Evolutionary conservation across 2,329 filamentous ascomycete genomes (phyloP).

Genomic region (Dendrostoma leiphaemia): DNA sequence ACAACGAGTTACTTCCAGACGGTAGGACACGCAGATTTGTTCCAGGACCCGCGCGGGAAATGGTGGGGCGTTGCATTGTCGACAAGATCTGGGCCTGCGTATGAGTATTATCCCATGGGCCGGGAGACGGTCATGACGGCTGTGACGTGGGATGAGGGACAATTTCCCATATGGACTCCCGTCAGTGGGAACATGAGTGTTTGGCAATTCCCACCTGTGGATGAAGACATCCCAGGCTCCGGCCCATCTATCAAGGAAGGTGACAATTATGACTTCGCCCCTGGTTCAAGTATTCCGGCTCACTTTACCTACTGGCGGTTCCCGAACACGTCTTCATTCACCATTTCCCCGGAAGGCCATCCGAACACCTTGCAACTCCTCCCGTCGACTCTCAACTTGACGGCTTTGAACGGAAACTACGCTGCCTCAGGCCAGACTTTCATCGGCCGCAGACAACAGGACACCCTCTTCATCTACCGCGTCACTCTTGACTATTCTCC

Average conservation of each 20-base stretch:
- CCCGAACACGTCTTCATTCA: constrained; percentile 44
- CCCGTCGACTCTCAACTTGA: constrained; percentile 52
- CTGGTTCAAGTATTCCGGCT: constrained; percentile 42
- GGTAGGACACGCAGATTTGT: constrained; percentile 56
- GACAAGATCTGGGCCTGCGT: constrained; percentile 37
- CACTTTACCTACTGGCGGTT: constrained; percentile 58
- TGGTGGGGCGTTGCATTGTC: constrained; percentile 43
- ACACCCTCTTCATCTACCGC: constrained; percentile 51
- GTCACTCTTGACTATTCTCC: constrained; percentile 45
- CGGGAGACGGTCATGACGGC: constrained; percentile 40
- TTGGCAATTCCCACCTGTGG: constrained; percentile 22
- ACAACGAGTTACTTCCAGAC: constrained; percentile 48
- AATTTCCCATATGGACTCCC: constrained; percentile 35
- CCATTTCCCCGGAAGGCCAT: constrained; percentile 40
- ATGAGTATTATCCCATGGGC: constrained; percentile 41
- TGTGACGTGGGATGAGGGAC: constrained; percentile 33
- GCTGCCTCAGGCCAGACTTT: constrained; percentile 49
- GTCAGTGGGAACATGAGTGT: constrained; percentile 29
- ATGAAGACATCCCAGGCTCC: constrained; percentile 21
- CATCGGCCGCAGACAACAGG: constrained; percentile 55
- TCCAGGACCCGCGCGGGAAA: constrained; percentile 43
- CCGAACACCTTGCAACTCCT: constrained; percentile 43
- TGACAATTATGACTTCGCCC: constrained; percentile 31
- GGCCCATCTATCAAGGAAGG: constrained; percentile 25
- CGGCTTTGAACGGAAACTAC: constrained; percentile 48